Evolutionary conservation across 164 flowering plant species (phyloP), one percentile per base, ranked within the genome.

Genomic region (Aristolochia californica): DNA sequence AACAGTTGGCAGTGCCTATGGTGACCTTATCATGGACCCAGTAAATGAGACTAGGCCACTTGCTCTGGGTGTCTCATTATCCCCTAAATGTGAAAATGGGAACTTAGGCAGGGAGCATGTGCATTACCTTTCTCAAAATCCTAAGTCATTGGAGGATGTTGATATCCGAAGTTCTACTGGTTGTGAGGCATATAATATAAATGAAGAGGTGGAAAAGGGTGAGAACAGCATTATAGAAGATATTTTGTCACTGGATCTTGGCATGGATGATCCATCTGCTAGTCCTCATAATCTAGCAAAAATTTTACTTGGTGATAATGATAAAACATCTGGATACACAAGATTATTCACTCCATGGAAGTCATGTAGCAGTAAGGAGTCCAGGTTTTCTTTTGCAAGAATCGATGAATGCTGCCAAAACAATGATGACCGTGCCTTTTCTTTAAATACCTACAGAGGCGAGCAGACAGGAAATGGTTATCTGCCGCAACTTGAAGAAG

Each of bases 361-460:
- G 51, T 44, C 51, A 25, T 43, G 20, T n/a, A 23, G 47, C 24
- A 56, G n/a, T 20, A 57, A 23, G 1, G 60, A 57, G 14, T 57
- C 60, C 28, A 44, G 60, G 40, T 57, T 57, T 57, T 57, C 60
- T 12, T 57, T 57, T 25, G 60, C 60, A 24, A 57, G 60, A 38
- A 45, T 44, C n/a, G 60, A 57, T 17, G 60, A 57, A 18, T 57
- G 38, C 47, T 24, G 27, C 21, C 51, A 45, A 26, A 27, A 24
- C 16, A 24, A 34, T 34, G 10, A 13, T 45, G 30, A 45, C 47
- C 28, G 10, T 56, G 5, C 47, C 20, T 38, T 40, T 57, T 57
- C 51, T 22, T 22, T 43, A n/a, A 15, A 45, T 57, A 44, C 13
- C n/a, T 45, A 5, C 9, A 26, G 27, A 11, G 16, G 17, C 44